Base-by-base conservation (phyloP, 371 early-diverging fungal species). In the Dipsacomyces acuminosporus region DNA sequence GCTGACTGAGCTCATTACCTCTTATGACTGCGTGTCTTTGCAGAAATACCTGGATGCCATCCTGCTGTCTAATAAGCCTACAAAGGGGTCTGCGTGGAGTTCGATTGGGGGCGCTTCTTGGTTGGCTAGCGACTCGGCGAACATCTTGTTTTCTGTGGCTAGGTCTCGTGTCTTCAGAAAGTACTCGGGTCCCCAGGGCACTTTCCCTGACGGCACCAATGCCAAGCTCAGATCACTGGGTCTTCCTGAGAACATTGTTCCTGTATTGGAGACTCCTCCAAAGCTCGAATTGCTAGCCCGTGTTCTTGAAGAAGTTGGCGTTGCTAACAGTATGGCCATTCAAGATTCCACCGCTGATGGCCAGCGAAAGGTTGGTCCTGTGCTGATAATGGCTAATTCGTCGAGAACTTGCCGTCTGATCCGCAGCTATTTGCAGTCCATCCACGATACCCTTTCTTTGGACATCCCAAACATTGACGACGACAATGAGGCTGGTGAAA, bases 21-120 rank as follows among this genome's bases (percentile, higher is more conserved):
- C 77, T 0, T 94, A 93, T 63, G 97, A 96, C 73, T 82, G 89
- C 40, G 91, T 96, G 3, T 82, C 91, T 9, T 91, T 94, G 64
- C 79, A 90, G 55, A 81, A 80, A 24, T 90, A 87, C 51, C 72
- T 96, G 17, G 94, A 96, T 48, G 84, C 90, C 0, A 76, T 95
- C 17, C 61, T 92, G 26, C 78, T 86, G 17, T 73, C 82, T 3
- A 76, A 76, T 25, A 65, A 69, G 24, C 70, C 76, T 5, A 45
- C 54, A 6, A 72, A 74, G 19, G 25, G 22, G 18, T 38, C 35
- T 0, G 75, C 0, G 30, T 49, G 5, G 45, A 64, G 19, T 77
- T 78, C 33, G 80, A 30, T 5, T 30, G 30, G 11, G 30, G 30
- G 30, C 11, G 30, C 87, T 4, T 82, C 86, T 45, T 96, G 96